Conservation (phyloP, 139 green algal genomes). For the Nannochloris sp. region DNA sequence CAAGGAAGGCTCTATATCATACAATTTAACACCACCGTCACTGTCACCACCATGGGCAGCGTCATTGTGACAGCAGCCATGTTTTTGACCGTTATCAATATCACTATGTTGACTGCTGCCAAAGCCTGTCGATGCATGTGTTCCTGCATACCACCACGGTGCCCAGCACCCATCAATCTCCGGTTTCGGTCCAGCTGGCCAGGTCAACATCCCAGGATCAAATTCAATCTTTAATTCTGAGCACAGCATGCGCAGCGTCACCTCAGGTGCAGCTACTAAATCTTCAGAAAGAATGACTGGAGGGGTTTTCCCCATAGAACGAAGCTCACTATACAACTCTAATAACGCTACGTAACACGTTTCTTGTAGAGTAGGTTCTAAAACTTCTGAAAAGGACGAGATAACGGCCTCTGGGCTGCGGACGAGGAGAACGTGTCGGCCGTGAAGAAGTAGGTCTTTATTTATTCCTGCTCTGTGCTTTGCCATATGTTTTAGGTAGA, state of each 20-base stretch:
- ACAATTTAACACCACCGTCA: background rate
- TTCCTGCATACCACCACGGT: conserved; percentile 59
- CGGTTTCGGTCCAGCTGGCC: conserved; percentile 53
- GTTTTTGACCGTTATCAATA: background rate
- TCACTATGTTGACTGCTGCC: background rate
- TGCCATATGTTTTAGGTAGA: conserved; percentile 69
- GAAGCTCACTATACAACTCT: conserved; percentile 63
- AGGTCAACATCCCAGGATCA: conserved; percentile 48
- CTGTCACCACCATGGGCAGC: background rate
- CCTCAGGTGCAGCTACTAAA: conserved; percentile 42
- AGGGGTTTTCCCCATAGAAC: conserved; percentile 29
- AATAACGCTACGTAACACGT: conserved; percentile 43
- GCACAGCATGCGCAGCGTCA: conserved; percentile 50
- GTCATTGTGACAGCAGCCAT: no score
- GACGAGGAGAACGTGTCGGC: conserved; percentile 43
- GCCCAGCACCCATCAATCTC: conserved; percentile 67
- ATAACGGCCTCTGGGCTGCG: conserved; percentile 49
- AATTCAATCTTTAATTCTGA: conserved; percentile 34
- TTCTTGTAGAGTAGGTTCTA: conserved; percentile 53
- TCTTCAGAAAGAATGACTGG: conserved; percentile 62
- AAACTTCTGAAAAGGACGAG: conserved; percentile 53
- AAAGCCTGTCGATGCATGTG: conserved; percentile 42
- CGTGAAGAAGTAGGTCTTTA: conserved; percentile 33
- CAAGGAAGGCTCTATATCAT: conserved; percentile 31
- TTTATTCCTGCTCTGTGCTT: conserved; percentile 57